Evolutionary conservation across 805 yeast species (phyloP), one percentile per base, ranked within the genome.

Genomic region (Millerozyma acaciae): DNA sequence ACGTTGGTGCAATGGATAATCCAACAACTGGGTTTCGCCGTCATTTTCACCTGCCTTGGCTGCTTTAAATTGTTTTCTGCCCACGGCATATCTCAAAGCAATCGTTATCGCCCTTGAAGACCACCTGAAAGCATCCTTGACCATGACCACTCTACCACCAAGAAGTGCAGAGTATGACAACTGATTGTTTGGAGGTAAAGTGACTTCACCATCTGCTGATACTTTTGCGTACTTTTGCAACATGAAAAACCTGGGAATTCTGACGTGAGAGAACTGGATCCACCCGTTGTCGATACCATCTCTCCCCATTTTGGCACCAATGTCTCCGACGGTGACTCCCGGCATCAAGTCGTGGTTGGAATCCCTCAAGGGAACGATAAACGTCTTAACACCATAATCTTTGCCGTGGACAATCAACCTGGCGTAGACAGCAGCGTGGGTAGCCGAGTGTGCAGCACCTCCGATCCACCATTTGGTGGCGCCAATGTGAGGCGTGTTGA

Each of bases 401-500:
- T 80, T 75, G 19, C 84, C 88, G 32, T 79, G 67, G 19, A 84
- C 86, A 31, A 83, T 75, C 40, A 88, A 68, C 39, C 96, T 73
- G 6, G 95, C 96, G 55, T 78, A 88, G 14, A 78, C 83, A 12
- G 80, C 75, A 18, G 84, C 68, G 62, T 87, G 96, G 16, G 86
- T 84, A 5, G 96, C 85, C 13, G 94, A 80, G 58, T 84, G 90
- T 4, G 95, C 96, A 28, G 96, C 95, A 48, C 96, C 96, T 28
- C 96, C 96, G 47, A 87, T 87, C 96, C 96, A 87, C 96, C 96
- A 87, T 56, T 87, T 87, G 18, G 95, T 87, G 26, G 96, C 96
- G 19, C 90, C 87, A 30, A 83, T 53, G 53, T 86, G 83, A 2
- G 96, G 96, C 6, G 96, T 87, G 53, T 84, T 74, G 49, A 87